Conservation (phyloP, 345 rosid genomes). For the Eucalyptus coolabah region DNA sequence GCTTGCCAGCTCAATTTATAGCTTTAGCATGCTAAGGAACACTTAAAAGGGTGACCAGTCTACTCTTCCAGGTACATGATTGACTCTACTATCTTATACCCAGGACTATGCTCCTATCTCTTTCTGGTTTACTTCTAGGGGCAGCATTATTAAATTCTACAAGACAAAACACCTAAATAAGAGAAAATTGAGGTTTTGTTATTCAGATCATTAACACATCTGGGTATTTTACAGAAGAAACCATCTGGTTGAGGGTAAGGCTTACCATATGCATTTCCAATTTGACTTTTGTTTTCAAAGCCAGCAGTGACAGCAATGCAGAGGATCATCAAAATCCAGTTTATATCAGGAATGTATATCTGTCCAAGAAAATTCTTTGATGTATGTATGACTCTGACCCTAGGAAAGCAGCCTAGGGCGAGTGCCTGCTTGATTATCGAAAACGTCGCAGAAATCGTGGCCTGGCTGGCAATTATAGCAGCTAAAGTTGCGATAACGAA, state of each 20-base stretch:
- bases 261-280: constrained; percentile 78
- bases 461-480: constrained; percentile 75
- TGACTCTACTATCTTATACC: background rate
- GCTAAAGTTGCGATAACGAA: constrained; percentile 59
- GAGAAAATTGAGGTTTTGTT: background rate
- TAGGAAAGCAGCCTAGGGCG: constrained; percentile 71
- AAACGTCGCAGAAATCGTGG: constrained; percentile 67
- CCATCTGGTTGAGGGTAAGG: background rate
- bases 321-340: constrained; percentile 71
- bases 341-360: constrained; percentile 65
- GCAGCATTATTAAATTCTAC: background rate
- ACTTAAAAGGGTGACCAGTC: background rate
- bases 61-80: background rate
- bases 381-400: constrained; percentile 74
- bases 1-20: background rate
- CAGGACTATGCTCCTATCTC: background rate
- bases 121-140: background rate
- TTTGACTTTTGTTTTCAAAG: constrained; percentile 59
- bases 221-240: background rate
- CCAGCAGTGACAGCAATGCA: constrained; percentile 71
- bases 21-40: background rate
- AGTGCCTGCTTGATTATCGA: constrained; percentile 75
- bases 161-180: background rate
- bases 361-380: constrained; percentile 61
- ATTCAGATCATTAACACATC: background rate